Evolutionary conservation across 208 protist species (phyloP).

Genomic region (Tritrichomonas foetus): DNA sequence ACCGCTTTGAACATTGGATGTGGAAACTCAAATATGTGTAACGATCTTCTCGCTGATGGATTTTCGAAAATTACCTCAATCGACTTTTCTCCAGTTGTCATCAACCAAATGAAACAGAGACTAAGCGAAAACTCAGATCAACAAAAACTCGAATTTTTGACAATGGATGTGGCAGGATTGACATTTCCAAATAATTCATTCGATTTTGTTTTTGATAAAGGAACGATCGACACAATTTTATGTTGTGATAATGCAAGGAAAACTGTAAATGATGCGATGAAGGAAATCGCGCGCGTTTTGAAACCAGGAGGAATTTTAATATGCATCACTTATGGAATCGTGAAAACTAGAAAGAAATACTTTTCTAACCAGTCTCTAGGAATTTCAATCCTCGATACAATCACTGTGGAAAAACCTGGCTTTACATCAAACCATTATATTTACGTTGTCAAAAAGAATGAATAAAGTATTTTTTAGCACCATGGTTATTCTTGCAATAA

Average conservation of each 20-base stretch:
- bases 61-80: not conserved
- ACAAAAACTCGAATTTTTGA: not conserved
- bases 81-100: not conserved
- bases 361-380: not conserved
- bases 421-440: too few species aligned
- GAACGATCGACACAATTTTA: not conserved
- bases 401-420: too few species aligned
- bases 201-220: slow-evolving; percentile 41
- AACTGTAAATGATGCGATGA: not conserved
- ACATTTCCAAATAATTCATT: not conserved
- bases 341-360: not conserved
- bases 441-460: too few species aligned
- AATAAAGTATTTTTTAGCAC: too few species aligned
- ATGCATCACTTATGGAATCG: not conserved
- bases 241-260: not conserved
- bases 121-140: not conserved
- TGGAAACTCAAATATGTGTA: not conserved
- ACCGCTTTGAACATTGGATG: not conserved
- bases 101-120: not conserved
- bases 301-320: slow-evolving; percentile 29
- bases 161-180: not conserved
- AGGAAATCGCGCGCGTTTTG: slow-evolving; percentile 1
- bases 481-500: too few species aligned
- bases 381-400: too few species aligned
- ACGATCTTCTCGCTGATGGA: not conserved